Conservation (phyloP, 208 protist genomes). For the Leishmania braziliensis region DNA sequence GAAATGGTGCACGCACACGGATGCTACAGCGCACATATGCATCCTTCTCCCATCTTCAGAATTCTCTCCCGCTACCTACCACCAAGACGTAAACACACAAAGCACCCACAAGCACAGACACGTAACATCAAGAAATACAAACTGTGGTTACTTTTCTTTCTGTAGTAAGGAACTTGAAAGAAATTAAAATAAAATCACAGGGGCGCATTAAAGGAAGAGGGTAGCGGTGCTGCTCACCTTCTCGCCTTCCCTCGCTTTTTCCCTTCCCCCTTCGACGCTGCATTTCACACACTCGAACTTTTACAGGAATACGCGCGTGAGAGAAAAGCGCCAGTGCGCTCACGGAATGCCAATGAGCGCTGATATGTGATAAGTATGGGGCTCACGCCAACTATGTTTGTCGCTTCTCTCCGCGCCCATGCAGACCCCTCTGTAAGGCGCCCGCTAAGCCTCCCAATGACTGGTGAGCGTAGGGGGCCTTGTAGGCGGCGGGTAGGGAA, state of each 20-base stretch:
- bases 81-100: not conserved
- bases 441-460: not conserved
- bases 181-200: not conserved
- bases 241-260: not conserved
- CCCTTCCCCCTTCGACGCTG: not conserved
- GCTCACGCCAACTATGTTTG: not conserved
- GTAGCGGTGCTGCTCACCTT: not conserved
- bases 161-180: not conserved
- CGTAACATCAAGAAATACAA: conserved; percentile 1
- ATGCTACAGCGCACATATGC: not conserved
- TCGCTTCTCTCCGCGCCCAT: not conserved
- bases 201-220: not conserved
- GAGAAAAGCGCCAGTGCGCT: not conserved
- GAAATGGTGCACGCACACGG: not conserved
- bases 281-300: not conserved
- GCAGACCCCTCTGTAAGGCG: not conserved
- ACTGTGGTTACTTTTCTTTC: not conserved
- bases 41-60: not conserved
- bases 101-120: not conserved
- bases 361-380: not conserved
- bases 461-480: not conserved
- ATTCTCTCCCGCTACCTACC: not conserved
- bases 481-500: not conserved
- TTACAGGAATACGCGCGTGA: not conserved
- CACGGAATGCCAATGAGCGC: not conserved